phyloP scores from a whole-genome alignment of 2,329 filamentous ascomycete species.

The Huntiella decipiens region DNA sequence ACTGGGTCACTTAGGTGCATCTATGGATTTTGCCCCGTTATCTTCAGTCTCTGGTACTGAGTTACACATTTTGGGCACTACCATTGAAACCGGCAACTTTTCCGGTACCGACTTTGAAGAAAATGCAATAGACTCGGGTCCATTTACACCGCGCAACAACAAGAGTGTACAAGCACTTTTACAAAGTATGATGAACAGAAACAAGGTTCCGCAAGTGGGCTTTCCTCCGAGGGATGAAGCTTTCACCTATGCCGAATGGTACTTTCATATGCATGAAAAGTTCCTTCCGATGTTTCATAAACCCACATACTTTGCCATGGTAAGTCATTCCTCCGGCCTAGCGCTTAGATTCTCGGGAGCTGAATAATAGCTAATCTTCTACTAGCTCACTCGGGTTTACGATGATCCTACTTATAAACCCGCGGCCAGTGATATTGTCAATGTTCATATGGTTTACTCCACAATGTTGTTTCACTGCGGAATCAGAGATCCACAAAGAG shows the following conservation, averaged over 20 bases:
- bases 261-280: conserved; percentile 50
- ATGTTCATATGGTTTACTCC: conserved; percentile 62
- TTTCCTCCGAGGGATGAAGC: conserved; percentile 47
- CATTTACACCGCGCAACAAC: conserved; percentile 34
- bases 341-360: background rate
- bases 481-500: conserved; percentile 43
- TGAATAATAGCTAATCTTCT: background rate
- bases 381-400: conserved; percentile 44
- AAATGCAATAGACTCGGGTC: conserved; percentile 12
- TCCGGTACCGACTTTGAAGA: conserved; percentile 48
- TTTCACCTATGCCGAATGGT: conserved; percentile 54
- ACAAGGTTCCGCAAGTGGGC: conserved; percentile 33
- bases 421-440: conserved; percentile 44
- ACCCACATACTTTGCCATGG: conserved; percentile 49
- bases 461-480: conserved; percentile 62
- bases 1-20: conserved; percentile 37
- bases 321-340: conserved; percentile 21
- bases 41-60: conserved; percentile 59
- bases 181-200: conserved; percentile 42
- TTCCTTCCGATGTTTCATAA: conserved; percentile 64
- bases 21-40: conserved; percentile 39
- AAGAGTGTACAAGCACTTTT: conserved; percentile 56
- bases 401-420: conserved; percentile 47
- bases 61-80: conserved; percentile 60
- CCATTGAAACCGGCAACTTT: conserved; percentile 60